Base-by-base conservation (phyloP, 441 rosid genomes). In the Eutrema salsugineum region DNA sequence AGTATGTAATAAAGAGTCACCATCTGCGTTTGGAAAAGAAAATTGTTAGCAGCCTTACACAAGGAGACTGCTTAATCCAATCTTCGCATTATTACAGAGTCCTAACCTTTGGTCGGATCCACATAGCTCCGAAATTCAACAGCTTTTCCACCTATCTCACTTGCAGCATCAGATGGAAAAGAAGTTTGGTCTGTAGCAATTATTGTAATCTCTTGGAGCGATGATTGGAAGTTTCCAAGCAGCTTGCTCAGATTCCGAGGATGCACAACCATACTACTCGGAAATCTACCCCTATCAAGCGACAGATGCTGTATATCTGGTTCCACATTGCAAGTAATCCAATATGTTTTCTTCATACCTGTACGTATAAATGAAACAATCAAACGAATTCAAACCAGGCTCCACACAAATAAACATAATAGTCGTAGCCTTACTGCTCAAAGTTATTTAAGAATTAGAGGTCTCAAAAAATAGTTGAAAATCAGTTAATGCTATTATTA, bases 181-280 rank as follows among this genome's bases (percentile, higher is more conserved):
- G 86, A 82, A 47, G 75, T 70, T 30, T 83, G 83, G 66, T 92
- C 93, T n/a, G 99, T 95, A 55, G 98, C 93, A 67, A 95, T 88
- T 50, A 95, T 70, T 65, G 97, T 87, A 47, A 91, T 95, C 85
- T 95, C 99, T 78, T 89, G 98, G 78, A 95, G 99, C 57, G 99
- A 88, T 78, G 98, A 90, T 70, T 91, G 97, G 75, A 95, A 91
- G 80, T 88, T 92, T 42, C 80, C 87, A 30, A 89, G 96, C 85
- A 95, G 78, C 83, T 87, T 88, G 79, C 81, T 92, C 68, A 95
- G 83, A 76, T 83, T 96, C 40, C 86, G 90, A 68, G 98, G 98
- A 77, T 88, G 91, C 59, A 83, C 94, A 36, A 85, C 90, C 47
- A 95, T 73, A 79, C 78, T 80, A 81, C 96, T 95, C 0, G 88